Evolutionary conservation across 2,329 filamentous ascomycete species (phyloP).

Genomic region (Colletotrichum australisinense): DNA sequence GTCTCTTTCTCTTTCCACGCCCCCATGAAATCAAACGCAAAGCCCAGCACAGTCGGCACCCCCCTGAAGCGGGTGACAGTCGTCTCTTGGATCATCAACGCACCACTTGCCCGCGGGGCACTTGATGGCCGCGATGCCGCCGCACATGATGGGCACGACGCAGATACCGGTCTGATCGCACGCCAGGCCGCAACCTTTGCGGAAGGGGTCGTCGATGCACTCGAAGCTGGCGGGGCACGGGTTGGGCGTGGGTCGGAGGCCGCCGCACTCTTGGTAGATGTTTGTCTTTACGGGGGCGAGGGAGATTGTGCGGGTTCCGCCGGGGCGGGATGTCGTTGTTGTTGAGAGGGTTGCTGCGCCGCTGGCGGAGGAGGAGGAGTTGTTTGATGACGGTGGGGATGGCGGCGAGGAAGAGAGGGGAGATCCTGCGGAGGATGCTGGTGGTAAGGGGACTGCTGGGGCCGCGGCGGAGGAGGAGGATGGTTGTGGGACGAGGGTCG

Average conservation of each 20-base stretch:
- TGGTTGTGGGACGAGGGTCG: background rate
- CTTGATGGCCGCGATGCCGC: conserved; percentile 40
- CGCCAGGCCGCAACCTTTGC: conserved; percentile 46
- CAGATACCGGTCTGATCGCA: conserved; percentile 50
- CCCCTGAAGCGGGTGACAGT: conserved; percentile 42
- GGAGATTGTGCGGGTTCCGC: background rate
- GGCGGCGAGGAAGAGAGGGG: background rate
- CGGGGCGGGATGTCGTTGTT: background rate
- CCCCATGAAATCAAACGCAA: conserved; percentile 41
- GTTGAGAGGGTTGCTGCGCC: background rate
- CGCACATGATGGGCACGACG: conserved; percentile 38
- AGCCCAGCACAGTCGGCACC: conserved; percentile 46
- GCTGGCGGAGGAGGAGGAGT: too few species aligned
- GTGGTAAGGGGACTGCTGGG: background rate
- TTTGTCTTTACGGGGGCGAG: conserved; percentile 7
- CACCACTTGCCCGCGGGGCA: conserved; percentile 43
- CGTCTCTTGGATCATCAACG: conserved; percentile 43
- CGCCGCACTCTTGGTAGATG: conserved; percentile 47
- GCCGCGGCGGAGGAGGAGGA: background rate
- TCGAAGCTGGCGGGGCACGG: conserved; percentile 40
- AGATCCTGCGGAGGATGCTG: background rate
- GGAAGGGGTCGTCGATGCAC: conserved; percentile 49
- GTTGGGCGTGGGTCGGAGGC: conserved; percentile 39
- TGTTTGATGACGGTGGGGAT: background rate
- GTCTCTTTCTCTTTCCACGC: too few species aligned